Evolutionary conservation across 257 asterid genomes (phyloP).

Genomic region (Nicotiana noctiflora): DNA sequence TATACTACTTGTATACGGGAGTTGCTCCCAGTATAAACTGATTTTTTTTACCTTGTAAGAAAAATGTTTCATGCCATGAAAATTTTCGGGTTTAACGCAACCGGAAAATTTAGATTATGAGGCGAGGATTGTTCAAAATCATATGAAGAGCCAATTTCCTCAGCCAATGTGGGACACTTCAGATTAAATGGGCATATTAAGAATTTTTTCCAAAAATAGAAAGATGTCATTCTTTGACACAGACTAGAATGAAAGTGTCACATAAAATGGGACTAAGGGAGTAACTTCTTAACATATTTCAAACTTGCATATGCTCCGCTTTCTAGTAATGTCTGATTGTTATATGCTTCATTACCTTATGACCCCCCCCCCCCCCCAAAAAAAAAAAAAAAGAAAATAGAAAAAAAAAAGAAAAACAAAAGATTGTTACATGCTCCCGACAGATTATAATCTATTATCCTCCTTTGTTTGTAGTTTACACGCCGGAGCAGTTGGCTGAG

Average conservation of each 20-base stretch:
- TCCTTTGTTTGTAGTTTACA: constrained; percentile 51
- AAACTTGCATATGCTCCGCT: not conserved
- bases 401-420: not conserved
- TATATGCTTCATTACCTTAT: constrained; percentile 8
- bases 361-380: no score
- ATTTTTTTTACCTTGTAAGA: not conserved
- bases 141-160: not conserved
- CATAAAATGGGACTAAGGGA: not conserved
- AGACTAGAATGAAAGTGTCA: not conserved
- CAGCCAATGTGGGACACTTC: not conserved
- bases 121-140: not conserved
- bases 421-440: not conserved
- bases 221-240: not conserved
- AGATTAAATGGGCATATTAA: not conserved
- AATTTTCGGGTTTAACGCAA: not conserved
- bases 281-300: not conserved
- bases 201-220: not conserved
- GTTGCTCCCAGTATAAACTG: not conserved
- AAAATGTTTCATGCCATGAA: not conserved
- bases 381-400: not conserved
- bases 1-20: not conserved
- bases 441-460: not conserved
- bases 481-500: constrained; percentile 91
- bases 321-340: not conserved
- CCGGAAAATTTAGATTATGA: not conserved